Conservation (phyloP, 2,329 filamentous ascomycete genomes). For the Mollisia scopiformis region DNA sequence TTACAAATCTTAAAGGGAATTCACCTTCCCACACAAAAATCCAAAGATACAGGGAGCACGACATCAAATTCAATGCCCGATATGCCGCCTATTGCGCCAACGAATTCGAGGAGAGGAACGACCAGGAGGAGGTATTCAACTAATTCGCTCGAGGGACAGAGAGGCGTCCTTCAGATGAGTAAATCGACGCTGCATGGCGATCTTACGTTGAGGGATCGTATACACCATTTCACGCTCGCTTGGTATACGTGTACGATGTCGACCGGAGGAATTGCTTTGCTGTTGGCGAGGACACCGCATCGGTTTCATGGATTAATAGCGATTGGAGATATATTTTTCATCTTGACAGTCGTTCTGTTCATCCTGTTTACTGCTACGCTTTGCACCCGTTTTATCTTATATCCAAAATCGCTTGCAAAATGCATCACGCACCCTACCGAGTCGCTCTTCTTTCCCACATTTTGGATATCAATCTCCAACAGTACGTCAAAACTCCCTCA, state of each 20-base stretch:
- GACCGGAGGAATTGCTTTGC: slow-evolving; percentile 68
- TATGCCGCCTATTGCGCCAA: neutral
- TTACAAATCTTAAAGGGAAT: neutral
- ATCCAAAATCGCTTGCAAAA: slow-evolving; percentile 53
- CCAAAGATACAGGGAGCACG: neutral
- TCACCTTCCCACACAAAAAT: neutral
- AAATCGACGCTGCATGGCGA: slow-evolving; percentile 19
- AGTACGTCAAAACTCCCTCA: too few relatives aligned
- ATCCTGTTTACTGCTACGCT: slow-evolving; percentile 48
- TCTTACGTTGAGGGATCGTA: slow-evolving; percentile 24
- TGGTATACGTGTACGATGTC: slow-evolving; percentile 80
- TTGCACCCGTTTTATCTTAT: slow-evolving; percentile 61
- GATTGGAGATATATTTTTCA: slow-evolving; percentile 69
- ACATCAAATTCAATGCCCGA: neutral
- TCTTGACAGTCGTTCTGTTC: slow-evolving; percentile 70
- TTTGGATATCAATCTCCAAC: slow-evolving; percentile 69
- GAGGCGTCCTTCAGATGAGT: slow-evolving; percentile 13
- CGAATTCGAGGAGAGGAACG: neutral
- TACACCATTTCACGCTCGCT: slow-evolving; percentile 33
- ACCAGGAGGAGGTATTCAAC: slow-evolving; percentile 12
- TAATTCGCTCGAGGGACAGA: slow-evolving; percentile 25
- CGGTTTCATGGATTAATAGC: slow-evolving; percentile 63
- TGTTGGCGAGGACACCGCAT: slow-evolving; percentile 66
- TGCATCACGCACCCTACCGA: slow-evolving; percentile 68
- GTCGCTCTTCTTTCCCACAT: slow-evolving; percentile 73